Percentiles rank a stretch among this genome's conserved stretches.
Evolutionary conservation across 176 grass and related monocot species (phyloP).

Genomic region (Luzula sylvatica): DNA sequence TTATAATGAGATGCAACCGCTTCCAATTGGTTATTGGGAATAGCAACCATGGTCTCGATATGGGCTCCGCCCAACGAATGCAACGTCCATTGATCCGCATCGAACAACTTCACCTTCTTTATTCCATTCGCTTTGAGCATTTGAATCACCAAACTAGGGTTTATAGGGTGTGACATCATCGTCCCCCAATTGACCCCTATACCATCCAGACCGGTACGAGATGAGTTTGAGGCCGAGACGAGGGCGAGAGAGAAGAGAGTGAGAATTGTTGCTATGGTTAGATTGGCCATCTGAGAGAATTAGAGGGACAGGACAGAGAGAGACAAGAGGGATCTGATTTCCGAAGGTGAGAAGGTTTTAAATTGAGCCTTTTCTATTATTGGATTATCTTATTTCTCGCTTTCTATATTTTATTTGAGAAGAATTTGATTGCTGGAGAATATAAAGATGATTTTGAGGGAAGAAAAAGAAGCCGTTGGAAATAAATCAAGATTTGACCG

Average conservation of each 20-base stretch:
- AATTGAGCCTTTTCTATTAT: not conserved
- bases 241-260: conserved; percentile 4
- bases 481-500: conserved; percentile 9
- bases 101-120: conserved; percentile 62
- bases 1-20: conserved; percentile 26
- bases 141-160: conserved; percentile 33
- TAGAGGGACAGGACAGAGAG: not conserved
- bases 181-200: conserved; percentile 80
- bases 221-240: not conserved
- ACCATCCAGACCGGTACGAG: not conserved
- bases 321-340: not conserved
- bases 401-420: not conserved
- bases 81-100: conserved; percentile 80
- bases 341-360: not conserved
- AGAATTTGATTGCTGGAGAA: not conserved
- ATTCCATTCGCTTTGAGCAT: conserved; percentile 60
- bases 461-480: conserved; percentile 7
- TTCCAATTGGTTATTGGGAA: conserved; percentile 69
- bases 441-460: not conserved
- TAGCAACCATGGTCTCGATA: conserved; percentile 59
- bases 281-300: conserved; percentile 5
- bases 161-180: conserved; percentile 79
- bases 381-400: not conserved
- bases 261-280: not conserved
- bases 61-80: conserved; percentile 37